Percentiles rank a stretch among this genome's conserved stretches.
Conservation (phyloP, 2,329 filamentous ascomycete genomes). For the Ophiostoma populinum region DNA sequence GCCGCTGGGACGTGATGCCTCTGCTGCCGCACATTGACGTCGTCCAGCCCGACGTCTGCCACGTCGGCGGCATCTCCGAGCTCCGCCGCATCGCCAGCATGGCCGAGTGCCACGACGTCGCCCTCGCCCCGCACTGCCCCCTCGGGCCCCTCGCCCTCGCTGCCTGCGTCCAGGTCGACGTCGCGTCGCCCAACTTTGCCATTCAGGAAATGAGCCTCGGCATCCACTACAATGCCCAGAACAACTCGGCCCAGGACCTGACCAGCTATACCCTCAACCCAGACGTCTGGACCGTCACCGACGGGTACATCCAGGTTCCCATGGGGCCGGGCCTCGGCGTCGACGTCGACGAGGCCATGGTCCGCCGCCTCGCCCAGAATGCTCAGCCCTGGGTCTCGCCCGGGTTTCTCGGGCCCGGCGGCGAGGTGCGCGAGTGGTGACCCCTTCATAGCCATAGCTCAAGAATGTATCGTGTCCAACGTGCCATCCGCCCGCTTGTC, state of each 20-base stretch:
- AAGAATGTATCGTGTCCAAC: too few species aligned
- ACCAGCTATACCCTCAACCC: constrained; percentile 42
- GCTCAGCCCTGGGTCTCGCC: constrained; percentile 36
- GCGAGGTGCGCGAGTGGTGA: constrained; percentile 44
- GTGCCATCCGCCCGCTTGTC: too few species aligned
- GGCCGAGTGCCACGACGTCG: constrained; percentile 49
- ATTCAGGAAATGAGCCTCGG: constrained; percentile 55
- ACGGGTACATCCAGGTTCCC: constrained; percentile 37
- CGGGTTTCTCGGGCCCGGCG: constrained; percentile 41
- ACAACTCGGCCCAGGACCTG: constrained; percentile 31
- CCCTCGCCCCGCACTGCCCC: constrained; percentile 48
- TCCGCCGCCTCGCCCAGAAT: constrained; percentile 32
- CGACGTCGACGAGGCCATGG: constrained; percentile 44
- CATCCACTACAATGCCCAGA: constrained; percentile 48
- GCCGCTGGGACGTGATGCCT: constrained; percentile 46
- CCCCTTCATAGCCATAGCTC: too few species aligned
- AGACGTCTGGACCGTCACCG: constrained; percentile 31
- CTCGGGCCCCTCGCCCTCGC: constrained; percentile 50
- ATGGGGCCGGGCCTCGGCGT: constrained; percentile 40
- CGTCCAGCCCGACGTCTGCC: constrained; percentile 46
- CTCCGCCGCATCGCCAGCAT: constrained; percentile 43
- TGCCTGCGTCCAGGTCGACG: constrained; percentile 43
- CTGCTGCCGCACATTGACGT: constrained; percentile 51
- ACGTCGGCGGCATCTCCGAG: constrained; percentile 48
- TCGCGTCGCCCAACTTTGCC: constrained; percentile 37